These are phyloP conservation scores for Cyclanthera cordifolia DNA, from an alignment of 306 rosid genomes.

Conservation along the genomic window DNA sequence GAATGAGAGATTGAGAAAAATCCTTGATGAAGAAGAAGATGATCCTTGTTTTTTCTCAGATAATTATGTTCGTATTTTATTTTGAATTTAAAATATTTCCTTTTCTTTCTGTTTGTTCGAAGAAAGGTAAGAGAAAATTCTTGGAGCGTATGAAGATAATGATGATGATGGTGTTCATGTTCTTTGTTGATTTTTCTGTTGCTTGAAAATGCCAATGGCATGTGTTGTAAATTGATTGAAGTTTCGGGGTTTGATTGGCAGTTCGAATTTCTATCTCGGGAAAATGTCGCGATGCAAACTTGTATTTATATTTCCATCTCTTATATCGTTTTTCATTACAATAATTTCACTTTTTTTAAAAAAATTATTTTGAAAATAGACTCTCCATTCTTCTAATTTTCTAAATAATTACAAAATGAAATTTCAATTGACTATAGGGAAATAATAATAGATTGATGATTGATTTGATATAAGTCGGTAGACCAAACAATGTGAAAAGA, in stretches of 20 bases:
- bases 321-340: too few relatives aligned
- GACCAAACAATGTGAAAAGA: too few relatives aligned
- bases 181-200: not conserved
- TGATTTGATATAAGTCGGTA: too few relatives aligned
- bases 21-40: constrained; percentile 17
- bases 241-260: not conserved
- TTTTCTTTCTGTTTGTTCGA: constrained; percentile 14
- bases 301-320: too few relatives aligned
- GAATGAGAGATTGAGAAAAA: constrained; percentile 1
- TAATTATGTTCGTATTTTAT: constrained; percentile 27
- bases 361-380: too few relatives aligned
- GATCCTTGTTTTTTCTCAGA: constrained; percentile 25
- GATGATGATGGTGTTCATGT: not conserved
- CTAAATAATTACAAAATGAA: too few relatives aligned
- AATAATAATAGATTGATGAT: too few relatives aligned
- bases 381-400: too few relatives aligned
- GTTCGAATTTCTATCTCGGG: too few relatives aligned
- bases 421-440: too few relatives aligned
- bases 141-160: not conserved
- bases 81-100: not conserved
- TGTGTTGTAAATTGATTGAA: not conserved
- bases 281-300: too few relatives aligned
- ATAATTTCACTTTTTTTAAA: too few relatives aligned
- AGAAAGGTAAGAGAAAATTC: not conserved
- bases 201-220: not conserved